Evolutionary conservation across 2,329 filamentous ascomycete species (phyloP).

Genomic region (Venturia carpophila): DNA sequence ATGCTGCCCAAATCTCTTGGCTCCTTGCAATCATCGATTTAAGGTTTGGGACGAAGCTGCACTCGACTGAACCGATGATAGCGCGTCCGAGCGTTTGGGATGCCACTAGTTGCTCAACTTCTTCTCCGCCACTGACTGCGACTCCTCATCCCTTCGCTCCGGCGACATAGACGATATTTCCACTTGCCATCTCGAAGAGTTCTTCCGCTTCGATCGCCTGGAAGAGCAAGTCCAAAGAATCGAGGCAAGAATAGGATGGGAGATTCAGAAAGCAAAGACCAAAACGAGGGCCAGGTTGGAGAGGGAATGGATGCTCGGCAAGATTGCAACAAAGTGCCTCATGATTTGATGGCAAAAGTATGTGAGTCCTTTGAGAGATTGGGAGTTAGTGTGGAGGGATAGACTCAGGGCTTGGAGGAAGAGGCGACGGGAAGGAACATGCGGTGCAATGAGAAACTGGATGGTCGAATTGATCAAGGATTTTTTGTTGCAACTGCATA

Average conservation of each 20-base stretch:
- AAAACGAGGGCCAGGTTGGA: neutral
- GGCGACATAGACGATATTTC: neutral
- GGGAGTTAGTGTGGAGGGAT: neutral
- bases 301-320: neutral
- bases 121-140: neutral
- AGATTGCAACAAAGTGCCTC: neutral
- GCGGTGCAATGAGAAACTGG: neutral
- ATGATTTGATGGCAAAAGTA: neutral
- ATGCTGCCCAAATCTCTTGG: too few relatives aligned
- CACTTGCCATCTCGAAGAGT: neutral
- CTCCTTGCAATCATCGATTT: neutral
- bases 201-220: neutral
- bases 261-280: neutral
- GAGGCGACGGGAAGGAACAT: neutral
- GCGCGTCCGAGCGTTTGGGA: neutral
- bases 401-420: neutral
- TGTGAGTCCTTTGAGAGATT: neutral
- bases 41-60: neutral
- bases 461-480: neutral
- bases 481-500: too few relatives aligned
- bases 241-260: neutral
- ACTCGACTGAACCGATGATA: neutral
- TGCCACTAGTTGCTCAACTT: neutral
- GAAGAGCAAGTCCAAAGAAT: neutral
- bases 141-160: neutral